Conservation (phyloP, 2,329 filamentous ascomycete genomes). For the Trichoderma arundinaceum region DNA sequence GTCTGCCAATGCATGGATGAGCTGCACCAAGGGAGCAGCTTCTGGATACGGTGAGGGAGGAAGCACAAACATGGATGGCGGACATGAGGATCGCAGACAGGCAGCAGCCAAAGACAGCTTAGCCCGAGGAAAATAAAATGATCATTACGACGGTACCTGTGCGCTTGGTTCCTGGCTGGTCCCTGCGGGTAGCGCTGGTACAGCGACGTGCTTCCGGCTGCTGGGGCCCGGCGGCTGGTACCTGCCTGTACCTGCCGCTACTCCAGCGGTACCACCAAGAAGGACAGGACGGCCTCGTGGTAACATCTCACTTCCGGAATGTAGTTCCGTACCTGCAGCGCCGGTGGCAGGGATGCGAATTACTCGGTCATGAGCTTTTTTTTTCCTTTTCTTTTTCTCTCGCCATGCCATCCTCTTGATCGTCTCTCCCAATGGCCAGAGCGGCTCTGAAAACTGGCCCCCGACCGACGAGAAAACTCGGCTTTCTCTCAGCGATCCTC, state of each 20-base stretch:
- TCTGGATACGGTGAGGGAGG: slow-evolving; percentile 15
- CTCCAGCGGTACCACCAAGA: background rate
- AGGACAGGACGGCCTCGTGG: background rate
- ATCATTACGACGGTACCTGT: slow-evolving; percentile 2
- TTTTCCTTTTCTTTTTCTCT: background rate
- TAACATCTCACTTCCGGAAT: slow-evolving; percentile 26
- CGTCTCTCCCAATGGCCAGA: background rate
- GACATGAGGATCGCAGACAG: slow-evolving; percentile 19
- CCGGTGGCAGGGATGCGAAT: slow-evolving; percentile 13
- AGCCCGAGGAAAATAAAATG: slow-evolving; percentile 27
- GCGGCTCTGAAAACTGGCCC: slow-evolving; percentile 2
- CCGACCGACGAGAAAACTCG: background rate
- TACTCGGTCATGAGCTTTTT: slow-evolving; percentile 9
- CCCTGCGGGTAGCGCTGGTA: background rate
- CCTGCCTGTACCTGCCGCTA: background rate
- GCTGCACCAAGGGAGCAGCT: slow-evolving; percentile 15
- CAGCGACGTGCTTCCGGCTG: background rate
- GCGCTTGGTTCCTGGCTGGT: background rate
- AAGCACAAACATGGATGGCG: slow-evolving; percentile 3
- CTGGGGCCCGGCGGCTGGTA: background rate
- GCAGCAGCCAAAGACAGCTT: slow-evolving; percentile 18
- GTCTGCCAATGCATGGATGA: slow-evolving; percentile 22
- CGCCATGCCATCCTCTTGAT: background rate
- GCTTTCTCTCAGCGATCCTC: background rate
- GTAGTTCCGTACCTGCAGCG: slow-evolving; percentile 28